Percentiles rank a stretch among this genome's conserved stretches.
Evolutionary conservation across 2,329 filamentous ascomycete species (phyloP).

Genomic region (Beauveria rudraprayagi): DNA sequence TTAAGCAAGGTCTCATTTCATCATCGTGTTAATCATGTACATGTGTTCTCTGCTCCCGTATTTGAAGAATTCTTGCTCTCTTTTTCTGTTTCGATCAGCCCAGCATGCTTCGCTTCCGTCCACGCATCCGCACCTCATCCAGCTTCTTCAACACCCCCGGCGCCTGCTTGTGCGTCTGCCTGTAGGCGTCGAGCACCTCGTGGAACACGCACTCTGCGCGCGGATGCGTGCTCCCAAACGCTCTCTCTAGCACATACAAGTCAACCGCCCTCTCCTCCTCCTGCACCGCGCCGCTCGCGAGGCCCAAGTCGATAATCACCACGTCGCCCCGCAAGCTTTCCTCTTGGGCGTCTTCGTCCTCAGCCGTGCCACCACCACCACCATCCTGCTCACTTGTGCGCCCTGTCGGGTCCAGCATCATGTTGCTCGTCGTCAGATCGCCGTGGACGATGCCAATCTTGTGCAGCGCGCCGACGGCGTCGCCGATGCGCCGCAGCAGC

Average conservation of each 20-base stretch:
- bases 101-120: slow-evolving; percentile 94
- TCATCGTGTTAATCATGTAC: neutral
- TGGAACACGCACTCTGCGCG: slow-evolving; percentile 69
- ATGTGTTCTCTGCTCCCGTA: neutral
- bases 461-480: slow-evolving; percentile 69
- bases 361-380: slow-evolving; percentile 9
- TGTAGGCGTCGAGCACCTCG: slow-evolving; percentile 68
- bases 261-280: slow-evolving; percentile 96
- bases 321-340: slow-evolving; percentile 58
- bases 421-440: slow-evolving; percentile 93
- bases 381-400: too few species aligned
- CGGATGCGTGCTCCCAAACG: slow-evolving; percentile 92
- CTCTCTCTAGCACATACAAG: slow-evolving; percentile 88
- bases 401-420: slow-evolving; percentile 59
- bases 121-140: slow-evolving; percentile 88
- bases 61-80: neutral
- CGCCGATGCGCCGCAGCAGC: slow-evolving; percentile 64
- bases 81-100: slow-evolving; percentile 44
- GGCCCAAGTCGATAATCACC: slow-evolving; percentile 88
- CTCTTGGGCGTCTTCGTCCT: slow-evolving; percentile 14
- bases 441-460: slow-evolving; percentile 83
- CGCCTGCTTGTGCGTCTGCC: slow-evolving; percentile 65
- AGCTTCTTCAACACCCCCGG: slow-evolving; percentile 68
- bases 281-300: slow-evolving; percentile 70
- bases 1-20: neutral